Base-by-base conservation (phyloP, 2,329 filamentous ascomycete species). In the Microascus cirrosus region DNA sequence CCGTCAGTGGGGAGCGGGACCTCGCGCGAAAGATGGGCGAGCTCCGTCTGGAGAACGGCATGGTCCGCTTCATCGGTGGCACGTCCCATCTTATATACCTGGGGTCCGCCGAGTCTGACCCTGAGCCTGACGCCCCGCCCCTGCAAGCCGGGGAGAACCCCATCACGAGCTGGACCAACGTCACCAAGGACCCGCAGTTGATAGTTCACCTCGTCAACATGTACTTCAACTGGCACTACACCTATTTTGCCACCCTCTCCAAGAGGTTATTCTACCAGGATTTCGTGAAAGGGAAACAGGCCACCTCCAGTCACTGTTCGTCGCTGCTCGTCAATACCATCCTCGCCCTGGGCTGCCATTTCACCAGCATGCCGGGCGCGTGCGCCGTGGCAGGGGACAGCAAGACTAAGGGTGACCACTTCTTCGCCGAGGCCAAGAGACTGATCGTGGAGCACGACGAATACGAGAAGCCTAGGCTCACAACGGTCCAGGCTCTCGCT, bases 201-300 rank as follows among this genome's bases (percentile, higher is more conserved):
- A 84, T 96, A 64, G 81, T 85, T 18, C 93, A 96, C 70, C 82
- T 99, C 20, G 83, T 99, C 68, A 93, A 92, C 66, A 92, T 97
- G 89, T 99, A 99, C 73, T 97, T 97, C 73, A 90, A 86, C 65
- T 97, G 93, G 88, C 94, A 97, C 71, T 97, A 97, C 70, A 86
- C 91, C 20, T 97, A 94, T 72, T 99, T 97, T 70, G 93, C 91
- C 3, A 94, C 89, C 0, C 76, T 97, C 7, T 93, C 92, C 13
- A 95, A 90, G 69, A 84, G 80, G 42, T 75, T 95, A 35, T 97
- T 99, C 68, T 92, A 89, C 67, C 81, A 86, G 50, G 92, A 97
- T 68, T 96, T 95, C 65, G 70, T 86, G 52, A 80, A 79, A 15
- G 93, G 94, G 0, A 84, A 80, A 61, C 81, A 82, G 3, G 88